Percentiles rank a stretch among this genome's conserved stretches.
phyloP scores from a whole-genome alignment of 768 basidiomycete genomes.

The Amanita pallidorosea region DNA sequence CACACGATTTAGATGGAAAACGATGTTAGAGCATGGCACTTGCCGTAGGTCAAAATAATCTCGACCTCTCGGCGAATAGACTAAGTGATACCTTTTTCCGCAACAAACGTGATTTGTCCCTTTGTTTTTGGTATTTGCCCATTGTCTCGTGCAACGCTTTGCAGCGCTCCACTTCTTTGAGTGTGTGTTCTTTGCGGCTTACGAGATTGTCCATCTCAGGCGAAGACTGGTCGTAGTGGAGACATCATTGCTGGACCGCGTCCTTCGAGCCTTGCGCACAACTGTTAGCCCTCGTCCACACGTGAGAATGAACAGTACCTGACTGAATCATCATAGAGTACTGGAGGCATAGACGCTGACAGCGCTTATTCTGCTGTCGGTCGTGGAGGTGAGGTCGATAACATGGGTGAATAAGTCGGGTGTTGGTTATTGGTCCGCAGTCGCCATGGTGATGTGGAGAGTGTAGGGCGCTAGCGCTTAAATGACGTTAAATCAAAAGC shows the following conservation, averaged over 20 bases:
- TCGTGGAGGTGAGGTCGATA: too few species aligned
- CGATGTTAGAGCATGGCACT: slow-evolving; percentile 1
- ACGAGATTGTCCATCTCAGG: slow-evolving; percentile 16
- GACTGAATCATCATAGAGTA: too few species aligned
- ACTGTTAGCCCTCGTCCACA: too few species aligned
- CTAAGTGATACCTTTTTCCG: slow-evolving; percentile 20
- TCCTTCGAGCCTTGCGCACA: slow-evolving; percentile 26
- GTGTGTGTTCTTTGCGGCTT: slow-evolving; percentile 12
- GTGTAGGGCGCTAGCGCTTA: too few species aligned
- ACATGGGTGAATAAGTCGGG: too few species aligned
- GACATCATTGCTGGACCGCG: slow-evolving; percentile 32
- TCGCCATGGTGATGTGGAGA: too few species aligned
- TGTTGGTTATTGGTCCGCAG: too few species aligned
- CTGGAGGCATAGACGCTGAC: too few species aligned
- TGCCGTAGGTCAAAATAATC: slow-evolving; percentile 29
- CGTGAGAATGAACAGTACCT: too few species aligned
- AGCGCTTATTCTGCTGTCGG: too few species aligned
- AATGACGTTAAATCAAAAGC: too few species aligned
- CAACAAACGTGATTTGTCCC: slow-evolving; percentile 14
- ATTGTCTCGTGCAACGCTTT: slow-evolving; percentile 18
- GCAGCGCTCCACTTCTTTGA: slow-evolving; percentile 18
- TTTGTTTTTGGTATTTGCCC: slow-evolving; percentile 18
- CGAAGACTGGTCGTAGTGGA: slow-evolving; percentile 19
- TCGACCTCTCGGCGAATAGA: slow-evolving; percentile 26
- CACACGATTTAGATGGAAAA: slow-evolving; percentile 7